Evolutionary conservation across 208 protist species (phyloP).

Genomic region (Leishmania major): DNA sequence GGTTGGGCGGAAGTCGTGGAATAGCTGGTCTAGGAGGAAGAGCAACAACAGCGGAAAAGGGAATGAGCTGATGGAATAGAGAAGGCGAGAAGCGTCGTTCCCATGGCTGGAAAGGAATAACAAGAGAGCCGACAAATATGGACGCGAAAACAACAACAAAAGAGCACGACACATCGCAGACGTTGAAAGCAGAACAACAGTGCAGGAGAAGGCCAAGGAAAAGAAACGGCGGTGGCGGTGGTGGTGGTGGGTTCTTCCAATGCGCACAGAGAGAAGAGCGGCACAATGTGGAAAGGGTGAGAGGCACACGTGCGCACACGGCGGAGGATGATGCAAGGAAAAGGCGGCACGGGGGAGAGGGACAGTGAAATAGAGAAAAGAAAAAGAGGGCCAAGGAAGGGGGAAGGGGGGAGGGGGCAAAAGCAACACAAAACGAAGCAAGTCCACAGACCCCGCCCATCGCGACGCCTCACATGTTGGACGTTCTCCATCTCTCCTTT

Average conservation of each 20-base stretch:
- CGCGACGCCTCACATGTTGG: not conserved
- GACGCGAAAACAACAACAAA: not conserved
- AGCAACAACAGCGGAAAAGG: not conserved
- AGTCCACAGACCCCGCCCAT: not conserved
- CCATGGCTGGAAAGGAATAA: not conserved
- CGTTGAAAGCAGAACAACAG: not conserved
- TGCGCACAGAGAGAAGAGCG: not conserved
- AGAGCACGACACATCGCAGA: not conserved
- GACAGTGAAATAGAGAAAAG: not conserved
- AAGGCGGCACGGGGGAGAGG: not conserved
- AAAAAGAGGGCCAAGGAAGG: not conserved
- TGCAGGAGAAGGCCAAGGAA: not conserved
- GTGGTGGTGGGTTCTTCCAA: too few relatives aligned
- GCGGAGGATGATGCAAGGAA: not conserved
- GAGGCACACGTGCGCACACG: not conserved
- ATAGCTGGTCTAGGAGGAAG: not conserved
- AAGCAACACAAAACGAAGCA: not conserved
- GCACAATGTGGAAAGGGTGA: not conserved
- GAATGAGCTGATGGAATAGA: not conserved
- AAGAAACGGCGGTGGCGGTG: not conserved
- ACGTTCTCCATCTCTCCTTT: not conserved
- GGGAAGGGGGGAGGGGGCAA: not conserved
- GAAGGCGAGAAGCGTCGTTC: not conserved
- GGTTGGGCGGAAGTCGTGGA: not conserved
- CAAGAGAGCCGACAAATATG: not conserved